Percentiles rank a stretch among this genome's conserved stretches.
These are phyloP conservation scores for Debaryomyces maramus DNA, from an alignment of 805 yeast species.

Conservation along the genomic window DNA sequence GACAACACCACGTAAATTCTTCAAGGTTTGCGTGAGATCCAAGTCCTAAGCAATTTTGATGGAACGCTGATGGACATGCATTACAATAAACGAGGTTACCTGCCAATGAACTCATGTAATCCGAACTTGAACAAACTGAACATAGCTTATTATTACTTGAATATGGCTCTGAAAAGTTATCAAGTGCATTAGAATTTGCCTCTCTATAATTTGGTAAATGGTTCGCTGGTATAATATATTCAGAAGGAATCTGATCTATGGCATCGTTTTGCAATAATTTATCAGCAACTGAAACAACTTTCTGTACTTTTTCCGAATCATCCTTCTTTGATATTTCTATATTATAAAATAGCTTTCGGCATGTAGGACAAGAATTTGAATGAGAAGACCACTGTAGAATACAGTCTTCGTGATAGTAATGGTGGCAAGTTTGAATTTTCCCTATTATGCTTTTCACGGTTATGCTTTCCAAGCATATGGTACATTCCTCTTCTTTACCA, in stretches of 20 bases:
- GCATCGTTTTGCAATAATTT: constrained; percentile 34
- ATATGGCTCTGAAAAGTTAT: neutral
- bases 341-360: constrained; percentile 48
- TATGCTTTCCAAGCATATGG: constrained; percentile 55
- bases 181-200: neutral
- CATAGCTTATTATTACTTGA: constrained; percentile 18
- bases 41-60: constrained; percentile 40
- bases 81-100: constrained; percentile 17
- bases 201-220: neutral
- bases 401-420: constrained; percentile 58
- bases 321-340: constrained; percentile 30
- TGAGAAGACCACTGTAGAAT: constrained; percentile 56
- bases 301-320: constrained; percentile 10
- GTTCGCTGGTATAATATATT: constrained; percentile 26
- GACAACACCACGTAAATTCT: constrained; percentile 44
- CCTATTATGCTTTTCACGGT: constrained; percentile 20
- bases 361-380: constrained; percentile 62
- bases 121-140: constrained; percentile 36
- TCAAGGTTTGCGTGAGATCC: constrained; percentile 8
- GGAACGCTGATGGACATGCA: constrained; percentile 42
- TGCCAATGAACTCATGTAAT: constrained; percentile 16
- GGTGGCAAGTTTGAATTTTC: constrained; percentile 42
- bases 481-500: constrained; percentile 41
- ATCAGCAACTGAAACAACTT: constrained; percentile 26
- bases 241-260: constrained; percentile 37